phyloP scores from a whole-genome alignment of 2,329 filamentous ascomycete species.

The Pyricularia sp. region DNA sequence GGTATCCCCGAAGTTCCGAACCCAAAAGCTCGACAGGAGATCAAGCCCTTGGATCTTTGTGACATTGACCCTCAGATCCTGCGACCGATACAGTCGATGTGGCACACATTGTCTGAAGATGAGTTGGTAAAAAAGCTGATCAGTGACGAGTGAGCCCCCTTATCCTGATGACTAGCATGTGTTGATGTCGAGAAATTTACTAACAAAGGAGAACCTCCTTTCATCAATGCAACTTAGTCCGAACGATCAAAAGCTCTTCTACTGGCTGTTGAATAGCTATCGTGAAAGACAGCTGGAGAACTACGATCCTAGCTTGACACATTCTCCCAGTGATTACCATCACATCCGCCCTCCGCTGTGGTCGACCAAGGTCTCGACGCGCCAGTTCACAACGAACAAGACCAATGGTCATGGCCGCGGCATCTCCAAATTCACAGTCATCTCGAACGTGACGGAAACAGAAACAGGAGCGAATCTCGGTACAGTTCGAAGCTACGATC shows the following conservation, averaged over 20 bases:
- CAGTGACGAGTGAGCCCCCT: conserved; percentile 46
- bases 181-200: neutral
- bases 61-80: conserved; percentile 77
- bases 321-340: conserved; percentile 87
- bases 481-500: conserved; percentile 65
- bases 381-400: conserved; percentile 43
- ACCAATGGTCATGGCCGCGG: conserved; percentile 39
- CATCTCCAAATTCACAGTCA: conserved; percentile 55
- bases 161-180: neutral
- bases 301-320: conserved; percentile 70
- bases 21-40: conserved; percentile 27
- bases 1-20: neutral
- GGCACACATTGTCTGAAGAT: conserved; percentile 75
- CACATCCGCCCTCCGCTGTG: conserved; percentile 54
- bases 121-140: conserved; percentile 61
- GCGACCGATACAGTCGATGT: conserved; percentile 79
- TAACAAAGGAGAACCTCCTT: neutral
- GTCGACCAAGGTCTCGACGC: conserved; percentile 52
- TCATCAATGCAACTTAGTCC: conserved; percentile 34
- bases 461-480: conserved; percentile 27
- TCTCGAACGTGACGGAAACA: conserved; percentile 49
- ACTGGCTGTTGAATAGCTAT: conserved; percentile 74
- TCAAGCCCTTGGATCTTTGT: conserved; percentile 45
- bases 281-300: conserved; percentile 79
- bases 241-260: conserved; percentile 92